Conservation (phyloP, 2,329 filamentous ascomycete genomes). For the Trichophaea hybrida region DNA sequence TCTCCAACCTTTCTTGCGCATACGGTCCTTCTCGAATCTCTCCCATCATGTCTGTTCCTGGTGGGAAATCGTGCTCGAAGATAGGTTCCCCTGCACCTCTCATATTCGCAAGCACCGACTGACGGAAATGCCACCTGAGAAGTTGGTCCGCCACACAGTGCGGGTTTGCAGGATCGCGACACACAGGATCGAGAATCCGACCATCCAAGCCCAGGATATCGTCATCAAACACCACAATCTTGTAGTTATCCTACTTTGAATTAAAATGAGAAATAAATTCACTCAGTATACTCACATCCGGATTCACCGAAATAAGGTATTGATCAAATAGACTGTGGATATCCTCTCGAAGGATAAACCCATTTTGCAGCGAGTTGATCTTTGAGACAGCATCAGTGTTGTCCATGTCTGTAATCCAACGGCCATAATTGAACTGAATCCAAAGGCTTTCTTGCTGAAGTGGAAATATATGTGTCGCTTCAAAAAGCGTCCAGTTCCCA, state of each 20-base stretch:
- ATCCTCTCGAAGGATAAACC: background rate
- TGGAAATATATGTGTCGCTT: constrained; percentile 7
- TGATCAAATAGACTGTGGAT: constrained; percentile 11
- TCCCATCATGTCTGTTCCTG: constrained; percentile 12
- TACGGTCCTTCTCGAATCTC: constrained; percentile 4
- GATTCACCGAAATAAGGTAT: constrained; percentile 15
- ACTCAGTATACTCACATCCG: constrained; percentile 5
- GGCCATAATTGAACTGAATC: constrained; percentile 6
- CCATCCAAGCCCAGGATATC: constrained; percentile 13
- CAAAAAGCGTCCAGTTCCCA: constrained; percentile 5
- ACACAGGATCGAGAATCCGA: constrained; percentile 16
- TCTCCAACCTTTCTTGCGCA: constrained; percentile 14
- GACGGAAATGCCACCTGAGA: constrained; percentile 13
- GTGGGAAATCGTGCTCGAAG: constrained; percentile 17
- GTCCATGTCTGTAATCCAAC: background rate
- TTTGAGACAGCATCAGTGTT: constrained; percentile 3
- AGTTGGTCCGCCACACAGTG: constrained; percentile 10
- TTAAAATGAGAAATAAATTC: background rate
- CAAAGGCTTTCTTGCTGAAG: constrained; percentile 5
- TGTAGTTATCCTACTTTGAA: constrained; percentile 17
- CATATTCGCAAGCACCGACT: too few species aligned
- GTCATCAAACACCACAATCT: constrained; percentile 11
- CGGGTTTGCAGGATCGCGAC: constrained; percentile 9
- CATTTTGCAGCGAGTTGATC: constrained; percentile 10
- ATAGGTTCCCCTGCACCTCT: too few species aligned